Conservation (phyloP, 495 filamentous ascomycete species). For the Bacidia gigantensis region DNA sequence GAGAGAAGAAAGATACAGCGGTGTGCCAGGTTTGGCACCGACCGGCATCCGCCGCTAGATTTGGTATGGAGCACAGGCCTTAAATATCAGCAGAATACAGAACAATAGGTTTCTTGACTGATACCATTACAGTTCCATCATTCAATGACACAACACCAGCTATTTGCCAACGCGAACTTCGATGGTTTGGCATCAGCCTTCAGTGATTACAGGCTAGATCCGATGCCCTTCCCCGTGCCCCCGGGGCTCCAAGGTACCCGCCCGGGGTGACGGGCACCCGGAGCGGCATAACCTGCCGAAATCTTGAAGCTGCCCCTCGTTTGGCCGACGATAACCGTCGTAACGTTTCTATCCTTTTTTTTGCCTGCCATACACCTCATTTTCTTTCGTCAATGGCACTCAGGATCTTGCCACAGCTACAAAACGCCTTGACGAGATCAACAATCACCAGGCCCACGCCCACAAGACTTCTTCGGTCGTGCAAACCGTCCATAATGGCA, state of each 20-base stretch:
- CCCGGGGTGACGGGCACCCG: too few relatives aligned
- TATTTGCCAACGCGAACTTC: too few relatives aligned
- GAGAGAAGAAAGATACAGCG: constrained; percentile 87
- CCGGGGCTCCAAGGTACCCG: too few relatives aligned
- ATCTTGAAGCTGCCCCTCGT: background rate
- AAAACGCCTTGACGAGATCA: background rate
- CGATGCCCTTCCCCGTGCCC: too few relatives aligned
- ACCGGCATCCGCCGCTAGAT: constrained; percentile 17
- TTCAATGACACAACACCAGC: too few relatives aligned
- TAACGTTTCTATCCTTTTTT: background rate
- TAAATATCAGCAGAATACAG: background rate
- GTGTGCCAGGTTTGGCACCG: constrained; percentile 79
- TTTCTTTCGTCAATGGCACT: background rate
- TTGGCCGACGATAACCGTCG: background rate
- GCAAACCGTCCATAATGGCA: constrained; percentile 18
- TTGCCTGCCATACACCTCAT: background rate
- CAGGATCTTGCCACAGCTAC: background rate
- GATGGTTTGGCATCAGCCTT: too few relatives aligned
- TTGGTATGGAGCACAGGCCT: background rate
- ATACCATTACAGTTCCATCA: too few relatives aligned
- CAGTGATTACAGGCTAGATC: too few relatives aligned
- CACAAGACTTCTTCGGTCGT: background rate
- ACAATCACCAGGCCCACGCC: background rate
- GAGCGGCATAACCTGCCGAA: background rate
- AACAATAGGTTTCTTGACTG: too few relatives aligned